These are phyloP conservation scores for Yamadazyma diddensiae DNA, from an alignment of 1,139 yeast genomes.

Conservation along the genomic window DNA sequence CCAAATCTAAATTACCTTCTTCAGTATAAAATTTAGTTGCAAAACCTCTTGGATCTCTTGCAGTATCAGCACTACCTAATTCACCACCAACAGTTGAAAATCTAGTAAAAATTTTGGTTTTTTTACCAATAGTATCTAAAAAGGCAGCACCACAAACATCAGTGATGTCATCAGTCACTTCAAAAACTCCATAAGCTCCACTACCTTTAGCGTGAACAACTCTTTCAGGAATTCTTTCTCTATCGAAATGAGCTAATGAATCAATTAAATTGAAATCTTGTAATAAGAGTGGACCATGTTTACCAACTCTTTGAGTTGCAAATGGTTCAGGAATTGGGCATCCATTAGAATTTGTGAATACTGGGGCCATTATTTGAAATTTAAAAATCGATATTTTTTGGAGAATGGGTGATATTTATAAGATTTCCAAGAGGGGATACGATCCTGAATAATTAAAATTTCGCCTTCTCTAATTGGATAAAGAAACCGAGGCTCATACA, in stretches of 20 bases:
- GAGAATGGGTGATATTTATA: conserved; percentile 7
- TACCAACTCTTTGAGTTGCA: conserved; percentile 73
- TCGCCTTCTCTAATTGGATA: conserved; percentile 10
- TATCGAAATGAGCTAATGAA: conserved; percentile 76
- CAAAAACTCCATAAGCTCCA: conserved; percentile 80
- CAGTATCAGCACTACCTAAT: conserved; percentile 78
- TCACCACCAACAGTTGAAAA: conserved; percentile 93
- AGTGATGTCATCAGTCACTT: conserved; percentile 76
- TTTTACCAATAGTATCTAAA: conserved; percentile 70
- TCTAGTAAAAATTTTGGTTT: conserved; percentile 69
- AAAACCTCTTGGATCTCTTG: conserved; percentile 90
- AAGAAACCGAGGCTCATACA: conserved; percentile 5
- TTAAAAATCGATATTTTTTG: neutral
- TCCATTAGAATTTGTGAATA: conserved; percentile 70
- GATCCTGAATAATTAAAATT: conserved; percentile 11
- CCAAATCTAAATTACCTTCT: conserved; percentile 87
- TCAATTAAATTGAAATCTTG: conserved; percentile 81
- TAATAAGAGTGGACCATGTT: conserved; percentile 70
- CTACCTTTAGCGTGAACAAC: conserved; percentile 91
- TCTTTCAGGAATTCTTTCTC: conserved; percentile 87
- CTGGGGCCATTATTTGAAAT: conserved; percentile 29
- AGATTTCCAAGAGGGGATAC: conserved; percentile 10
- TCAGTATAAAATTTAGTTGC: conserved; percentile 81
- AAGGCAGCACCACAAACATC: conserved; percentile 73
- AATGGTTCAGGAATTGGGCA: conserved; percentile 66